These are phyloP conservation scores for Collybia sordida DNA, from an alignment of 768 basidiomycete species.

Conservation along the genomic window DNA sequence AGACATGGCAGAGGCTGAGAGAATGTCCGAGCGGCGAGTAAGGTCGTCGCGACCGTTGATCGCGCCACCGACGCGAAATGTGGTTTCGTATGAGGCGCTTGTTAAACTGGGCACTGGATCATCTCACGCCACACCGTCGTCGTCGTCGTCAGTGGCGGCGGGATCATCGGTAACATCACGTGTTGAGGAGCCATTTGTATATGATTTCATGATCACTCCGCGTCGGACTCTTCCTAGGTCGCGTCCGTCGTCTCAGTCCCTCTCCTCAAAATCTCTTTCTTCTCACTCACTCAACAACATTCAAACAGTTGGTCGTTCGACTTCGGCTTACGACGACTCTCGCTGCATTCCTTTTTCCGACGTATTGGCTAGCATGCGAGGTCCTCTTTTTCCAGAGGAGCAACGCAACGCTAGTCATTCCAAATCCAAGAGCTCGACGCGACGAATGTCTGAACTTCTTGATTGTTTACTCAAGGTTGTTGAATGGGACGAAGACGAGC, in stretches of 20 bases:
- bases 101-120: neutral
- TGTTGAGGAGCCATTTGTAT: conserved; percentile 21
- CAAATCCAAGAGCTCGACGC: conserved; percentile 9
- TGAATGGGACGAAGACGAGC: conserved; percentile 40
- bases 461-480: conserved; percentile 42
- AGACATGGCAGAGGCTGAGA: conserved; percentile 18
- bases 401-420: conserved; percentile 22
- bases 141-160: conserved; percentile 9
- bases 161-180: conserved; percentile 11
- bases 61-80: conserved; percentile 9
- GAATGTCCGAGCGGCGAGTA: conserved; percentile 27
- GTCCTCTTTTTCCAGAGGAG: conserved; percentile 52
- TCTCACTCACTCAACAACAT: conserved; percentile 8
- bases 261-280: neutral
- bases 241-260: neutral
- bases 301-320: conserved; percentile 17
- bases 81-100: conserved; percentile 17
- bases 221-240: conserved; percentile 1
- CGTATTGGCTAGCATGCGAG: conserved; percentile 57
- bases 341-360: conserved; percentile 53
- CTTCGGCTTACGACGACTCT: conserved; percentile 29
- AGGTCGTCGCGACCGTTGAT: conserved; percentile 18
- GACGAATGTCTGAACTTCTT: conserved; percentile 34
- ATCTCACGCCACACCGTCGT: conserved; percentile 3
- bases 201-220: conserved; percentile 24